Evolutionary conservation across 495 filamentous ascomycete species (phyloP).

Genomic region (Talaromyces proteolyticus): DNA sequence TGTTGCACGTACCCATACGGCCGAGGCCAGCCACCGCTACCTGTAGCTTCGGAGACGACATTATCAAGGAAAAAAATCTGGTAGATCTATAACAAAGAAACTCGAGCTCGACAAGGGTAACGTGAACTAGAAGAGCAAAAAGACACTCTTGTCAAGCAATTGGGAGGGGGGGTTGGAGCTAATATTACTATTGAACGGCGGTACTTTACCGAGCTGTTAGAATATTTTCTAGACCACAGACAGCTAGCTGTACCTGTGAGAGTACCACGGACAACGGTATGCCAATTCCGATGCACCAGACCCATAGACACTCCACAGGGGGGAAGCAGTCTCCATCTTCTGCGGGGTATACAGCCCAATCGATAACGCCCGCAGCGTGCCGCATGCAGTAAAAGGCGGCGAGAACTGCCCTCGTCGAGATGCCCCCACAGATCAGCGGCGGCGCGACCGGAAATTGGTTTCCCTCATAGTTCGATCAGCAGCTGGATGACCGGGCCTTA

Average conservation of each 20-base stretch:
- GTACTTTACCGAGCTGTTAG: background rate
- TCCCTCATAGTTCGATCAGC: background rate
- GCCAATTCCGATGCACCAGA: background rate
- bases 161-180: no score
- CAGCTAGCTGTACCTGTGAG: background rate
- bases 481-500: no score
- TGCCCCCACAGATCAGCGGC: background rate
- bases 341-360: background rate
- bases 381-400: background rate
- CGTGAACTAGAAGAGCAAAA: background rate
- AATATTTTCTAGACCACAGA: background rate
- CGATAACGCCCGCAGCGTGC: background rate
- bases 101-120: background rate
- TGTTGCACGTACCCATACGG: slow-evolving; percentile 49
- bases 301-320: no score
- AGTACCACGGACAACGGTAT: background rate
- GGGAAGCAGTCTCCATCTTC: background rate
- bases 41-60: slow-evolving; percentile 27
- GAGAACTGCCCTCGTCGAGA: no score
- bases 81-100: background rate
- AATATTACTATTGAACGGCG: no score
- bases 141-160: no score
- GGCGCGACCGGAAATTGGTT: background rate
- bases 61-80: background rate
- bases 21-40: slow-evolving; percentile 44